Evolutionary conservation across 768 basidiomycete genomes (phyloP).

Genomic region (Cystobasidium tubakii): DNA sequence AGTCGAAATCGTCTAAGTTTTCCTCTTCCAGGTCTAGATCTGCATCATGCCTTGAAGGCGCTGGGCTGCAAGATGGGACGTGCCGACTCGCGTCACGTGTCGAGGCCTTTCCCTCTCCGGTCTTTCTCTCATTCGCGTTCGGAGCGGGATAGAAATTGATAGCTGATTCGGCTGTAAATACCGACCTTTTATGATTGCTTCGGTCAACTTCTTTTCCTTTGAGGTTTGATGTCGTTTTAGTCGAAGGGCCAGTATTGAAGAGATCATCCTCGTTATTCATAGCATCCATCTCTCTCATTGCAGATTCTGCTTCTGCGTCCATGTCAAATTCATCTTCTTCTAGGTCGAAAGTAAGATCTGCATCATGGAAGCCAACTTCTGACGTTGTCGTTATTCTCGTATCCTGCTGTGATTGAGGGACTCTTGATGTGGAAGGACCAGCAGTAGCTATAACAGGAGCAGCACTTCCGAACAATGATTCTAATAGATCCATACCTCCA

Average conservation of each 20-base stretch:
- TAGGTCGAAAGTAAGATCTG: constrained; percentile 41
- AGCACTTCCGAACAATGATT: constrained; percentile 6
- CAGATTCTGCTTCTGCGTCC: constrained; percentile 46
- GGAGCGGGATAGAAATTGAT: background rate
- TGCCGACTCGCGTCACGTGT: background rate
- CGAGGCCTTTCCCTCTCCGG: background rate
- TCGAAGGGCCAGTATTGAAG: too few species aligned
- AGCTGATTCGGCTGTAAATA: background rate
- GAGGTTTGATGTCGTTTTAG: too few species aligned
- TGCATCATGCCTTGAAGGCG: background rate
- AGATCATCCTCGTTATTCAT: background rate
- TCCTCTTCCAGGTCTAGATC: constrained; percentile 23
- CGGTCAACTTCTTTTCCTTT: background rate
- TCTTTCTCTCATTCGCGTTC: background rate
- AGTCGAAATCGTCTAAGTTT: constrained; percentile 34
- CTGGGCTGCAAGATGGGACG: too few species aligned
- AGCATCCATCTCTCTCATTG: constrained; percentile 14
- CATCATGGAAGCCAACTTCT: constrained; percentile 33
- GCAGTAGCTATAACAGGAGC: constrained; percentile 20
- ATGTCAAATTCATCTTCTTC: constrained; percentile 56
- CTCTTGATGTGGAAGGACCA: background rate
- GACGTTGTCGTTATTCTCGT: background rate
- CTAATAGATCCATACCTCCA: constrained; percentile 2
- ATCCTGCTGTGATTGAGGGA: background rate
- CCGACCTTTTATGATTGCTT: background rate